Conservation (phyloP, 192 early-diverging fungal species). For the Thamnidium elegans region DNA sequence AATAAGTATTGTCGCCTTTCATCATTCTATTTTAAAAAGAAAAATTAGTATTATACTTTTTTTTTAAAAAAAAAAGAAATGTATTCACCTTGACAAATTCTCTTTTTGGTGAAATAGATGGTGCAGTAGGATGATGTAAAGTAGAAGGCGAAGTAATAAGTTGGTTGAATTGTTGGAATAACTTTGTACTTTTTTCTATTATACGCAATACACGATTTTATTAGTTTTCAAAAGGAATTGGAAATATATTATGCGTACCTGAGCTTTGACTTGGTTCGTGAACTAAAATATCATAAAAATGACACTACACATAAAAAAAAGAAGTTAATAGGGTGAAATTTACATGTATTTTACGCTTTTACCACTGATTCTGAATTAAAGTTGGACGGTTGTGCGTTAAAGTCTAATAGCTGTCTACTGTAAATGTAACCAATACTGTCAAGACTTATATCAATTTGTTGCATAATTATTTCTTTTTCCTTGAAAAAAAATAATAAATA, state of each 20-base stretch:
- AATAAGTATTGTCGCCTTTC: constrained; percentile 48
- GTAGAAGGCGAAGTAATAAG: background rate
- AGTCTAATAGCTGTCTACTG: constrained; percentile 5
- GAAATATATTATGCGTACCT: background rate
- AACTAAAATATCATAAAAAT: constrained; percentile 12
- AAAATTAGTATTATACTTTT: background rate
- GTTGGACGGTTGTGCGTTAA: background rate
- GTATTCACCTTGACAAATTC: constrained; percentile 13
- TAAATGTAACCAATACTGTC: constrained; percentile 15
- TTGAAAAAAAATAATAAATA: background rate
- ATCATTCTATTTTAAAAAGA: constrained; percentile 26
- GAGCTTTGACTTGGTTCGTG: constrained; percentile 11
- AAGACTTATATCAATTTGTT: constrained; percentile 7
- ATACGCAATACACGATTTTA: background rate
- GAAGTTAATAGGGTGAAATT: constrained; percentile 1
- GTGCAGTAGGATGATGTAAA: background rate
- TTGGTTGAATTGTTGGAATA: background rate
- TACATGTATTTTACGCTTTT: background rate
- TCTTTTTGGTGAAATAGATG: constrained; percentile 3
- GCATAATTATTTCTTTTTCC: background rate
- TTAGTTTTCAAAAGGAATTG: background rate
- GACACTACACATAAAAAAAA: constrained; percentile 5
- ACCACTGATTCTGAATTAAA: constrained; percentile 3
- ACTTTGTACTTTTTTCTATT: constrained; percentile 5
- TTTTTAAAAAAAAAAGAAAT: too few species aligned